phyloP scores from a whole-genome alignment of 2,329 filamentous ascomycete genomes.

The Penicillium brevicompactum region DNA sequence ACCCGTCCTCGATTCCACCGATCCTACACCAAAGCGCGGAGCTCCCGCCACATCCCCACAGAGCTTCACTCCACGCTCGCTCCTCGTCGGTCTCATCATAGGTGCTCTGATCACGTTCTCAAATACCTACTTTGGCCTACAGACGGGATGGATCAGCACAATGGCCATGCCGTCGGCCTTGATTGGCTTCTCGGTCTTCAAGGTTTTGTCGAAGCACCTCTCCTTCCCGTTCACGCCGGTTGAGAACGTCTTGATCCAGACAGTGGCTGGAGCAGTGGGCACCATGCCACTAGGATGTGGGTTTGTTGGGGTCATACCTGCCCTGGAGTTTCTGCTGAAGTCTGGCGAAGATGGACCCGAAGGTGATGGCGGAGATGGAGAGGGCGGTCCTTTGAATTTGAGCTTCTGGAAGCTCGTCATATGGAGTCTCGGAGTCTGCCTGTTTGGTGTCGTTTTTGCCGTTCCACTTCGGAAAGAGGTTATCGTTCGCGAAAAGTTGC shows the following conservation, averaged over 20 bases:
- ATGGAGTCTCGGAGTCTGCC: constrained; percentile 90
- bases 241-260: constrained; percentile 96
- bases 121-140: constrained; percentile 98
- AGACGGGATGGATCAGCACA: constrained; percentile 79
- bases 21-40: constrained; percentile 7
- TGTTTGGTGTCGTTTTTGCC: constrained; percentile 96
- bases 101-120: constrained; percentile 92
- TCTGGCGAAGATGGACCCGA: constrained; percentile 76
- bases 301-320: constrained; percentile 92
- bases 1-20: background rate
- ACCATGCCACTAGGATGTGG: constrained; percentile 96
- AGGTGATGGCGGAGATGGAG: constrained; percentile 70
- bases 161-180: constrained; percentile 98
- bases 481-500: constrained; percentile 87
- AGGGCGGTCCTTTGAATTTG: constrained; percentile 75
- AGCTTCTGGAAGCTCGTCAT: constrained; percentile 76
- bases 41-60: constrained; percentile 33
- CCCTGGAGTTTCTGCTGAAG: constrained; percentile 81
- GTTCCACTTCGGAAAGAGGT: constrained; percentile 89
- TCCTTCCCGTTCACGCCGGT: constrained; percentile 85
- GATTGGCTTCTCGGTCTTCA: constrained; percentile 94
- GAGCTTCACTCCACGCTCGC: constrained; percentile 82
- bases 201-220: constrained; percentile 70
- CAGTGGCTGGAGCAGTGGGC: constrained; percentile 90
- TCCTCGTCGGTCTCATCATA: constrained; percentile 77